Evolutionary conservation across 2,329 filamentous ascomycete genomes (phyloP), one percentile per base, ranked within the genome.

Genomic region (Epichloe elymi): DNA sequence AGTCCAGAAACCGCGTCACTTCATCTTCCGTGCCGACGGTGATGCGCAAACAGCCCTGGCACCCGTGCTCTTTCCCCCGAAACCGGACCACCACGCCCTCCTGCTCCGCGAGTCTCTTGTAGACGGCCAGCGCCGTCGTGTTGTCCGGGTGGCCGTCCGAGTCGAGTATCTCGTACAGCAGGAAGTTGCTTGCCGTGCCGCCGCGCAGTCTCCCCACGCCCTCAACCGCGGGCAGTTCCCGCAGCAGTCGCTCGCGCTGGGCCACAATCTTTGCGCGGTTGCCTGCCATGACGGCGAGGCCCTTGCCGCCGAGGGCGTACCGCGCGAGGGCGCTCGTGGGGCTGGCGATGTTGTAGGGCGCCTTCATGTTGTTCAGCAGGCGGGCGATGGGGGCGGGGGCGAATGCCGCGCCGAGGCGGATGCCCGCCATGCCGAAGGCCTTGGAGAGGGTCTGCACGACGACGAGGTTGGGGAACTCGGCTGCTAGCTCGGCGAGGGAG

Each of bases 361-460:
- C 91, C 70, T 97, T 97, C 61, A 98, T 75, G 64, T 78, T 89
- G 71, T 98, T 98, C 51, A 98, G 75, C 12, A 98, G 73, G 15
- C 71, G 68, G 2, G 91, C 89, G 55, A 98, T 83, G 5, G 81
- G 75, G 0, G 82, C 75, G 10, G 82, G 79, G 5, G 87, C 79
- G 64, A 96, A 98, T 0, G 88, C 88, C 7, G 83, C 86, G 45
- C 93, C 93, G 1, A 98, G 76, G 15, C 93, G 78, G 63, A 98
- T 95, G 48, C 91, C 93, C 4, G 93, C 93, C 62, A 98, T 79
- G 30, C 93, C 93, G 63, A 98, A 98, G 0, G 89, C 93, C 68
- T 98, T 98, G 61, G 87, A 95, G n/a, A 97, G 76, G 1, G 93
- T 98, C 74, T 98, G 93, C 87, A 97, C 88, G 52, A 98, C 90